Base-by-base conservation (phyloP, 257 asterid species). In the Ocimum tenuiflorum region DNA sequence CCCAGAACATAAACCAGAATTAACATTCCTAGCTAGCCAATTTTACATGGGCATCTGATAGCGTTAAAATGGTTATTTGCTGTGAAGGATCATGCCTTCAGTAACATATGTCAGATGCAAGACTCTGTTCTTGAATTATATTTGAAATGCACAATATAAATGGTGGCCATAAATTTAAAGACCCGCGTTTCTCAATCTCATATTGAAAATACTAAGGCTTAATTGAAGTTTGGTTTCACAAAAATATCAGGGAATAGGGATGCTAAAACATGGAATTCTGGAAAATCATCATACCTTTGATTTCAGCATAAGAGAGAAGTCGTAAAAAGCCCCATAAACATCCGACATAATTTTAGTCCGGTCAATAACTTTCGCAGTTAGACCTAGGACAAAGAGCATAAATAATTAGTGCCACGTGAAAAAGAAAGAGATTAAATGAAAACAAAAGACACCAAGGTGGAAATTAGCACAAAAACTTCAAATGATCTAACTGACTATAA, bases 261-360 rank as follows among this genome's bases (percentile, higher is more conserved):
- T 24, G 57, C 17, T 13, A 52, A 24, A 54, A 54, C 41, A 35
- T 8, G 10, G 41, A 35, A 35, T 35, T 35, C 41, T 35, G 43
- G 43, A 38, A 7, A 38, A 4, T 38, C n/a, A 38, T 0, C n/a
- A 11, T 82, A 88, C 98, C 98, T 91, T 88, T 18, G 81, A 85
- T 73, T 82, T 85, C 59, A 91, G 83, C 95, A 88, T 85, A 53
- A 79, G 81, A 55, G 95, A 86, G 77, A 85, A 91, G 77, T 91
- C 95, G 54, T 79, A 86, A 73, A 91, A 88, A 39, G 91, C 88
- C 57, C 91, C 96, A 72, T 91, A 88, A 10, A 88, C 95, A 74
- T 91, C 96, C 7, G 90, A 53, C 78, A 87, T 83, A 61, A 95
- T 74, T 64, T 70, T 88, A 70, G 96, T 83, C 66, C 79, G 78